Evolutionary conservation across 2,329 filamentous ascomycete genomes (phyloP).

Genomic region (Xylariaceae sp.): DNA sequence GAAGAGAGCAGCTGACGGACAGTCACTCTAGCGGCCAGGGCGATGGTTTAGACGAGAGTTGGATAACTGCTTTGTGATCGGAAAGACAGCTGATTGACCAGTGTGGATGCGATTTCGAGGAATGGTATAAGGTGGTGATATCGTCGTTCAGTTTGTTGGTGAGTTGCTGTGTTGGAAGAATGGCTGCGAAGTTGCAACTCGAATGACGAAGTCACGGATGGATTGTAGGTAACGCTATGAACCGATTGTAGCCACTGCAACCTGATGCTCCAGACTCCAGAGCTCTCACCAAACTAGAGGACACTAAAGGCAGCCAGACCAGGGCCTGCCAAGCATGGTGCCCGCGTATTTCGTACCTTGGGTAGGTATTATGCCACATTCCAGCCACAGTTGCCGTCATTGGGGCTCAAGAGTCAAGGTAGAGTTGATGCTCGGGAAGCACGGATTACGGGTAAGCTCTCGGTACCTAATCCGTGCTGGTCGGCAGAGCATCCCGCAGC

Average conservation of each 20-base stretch:
- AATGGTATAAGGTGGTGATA: background rate
- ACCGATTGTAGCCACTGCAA: background rate
- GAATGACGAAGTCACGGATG: background rate
- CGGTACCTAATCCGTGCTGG: background rate
- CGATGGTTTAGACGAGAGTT: background rate
- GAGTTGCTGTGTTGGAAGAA: background rate
- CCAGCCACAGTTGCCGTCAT: background rate
- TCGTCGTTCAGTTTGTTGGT: background rate
- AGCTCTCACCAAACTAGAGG: background rate
- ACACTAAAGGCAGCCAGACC: no score
- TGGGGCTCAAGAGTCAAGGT: background rate
- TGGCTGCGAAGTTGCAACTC: background rate
- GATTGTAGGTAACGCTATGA: background rate
- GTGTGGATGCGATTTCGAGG: background rate
- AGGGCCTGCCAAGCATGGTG: no score
- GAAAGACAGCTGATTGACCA: background rate
- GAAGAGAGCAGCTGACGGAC: background rate
- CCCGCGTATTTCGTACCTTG: no score
- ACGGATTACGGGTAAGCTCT: no score
- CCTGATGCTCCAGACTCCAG: background rate
- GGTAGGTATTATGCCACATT: background rate
- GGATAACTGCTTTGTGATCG: conserved; percentile 2
- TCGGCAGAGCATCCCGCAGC: background rate
- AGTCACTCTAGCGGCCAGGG: background rate
- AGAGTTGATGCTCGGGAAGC: background rate